A percentile compares a stretch with the other conserved stretches of the same genome.
These are phyloP conservation scores for Aspergillus sp. DNA, from an alignment of 2,329 filamentous ascomycete genomes.

Conservation along the genomic window DNA sequence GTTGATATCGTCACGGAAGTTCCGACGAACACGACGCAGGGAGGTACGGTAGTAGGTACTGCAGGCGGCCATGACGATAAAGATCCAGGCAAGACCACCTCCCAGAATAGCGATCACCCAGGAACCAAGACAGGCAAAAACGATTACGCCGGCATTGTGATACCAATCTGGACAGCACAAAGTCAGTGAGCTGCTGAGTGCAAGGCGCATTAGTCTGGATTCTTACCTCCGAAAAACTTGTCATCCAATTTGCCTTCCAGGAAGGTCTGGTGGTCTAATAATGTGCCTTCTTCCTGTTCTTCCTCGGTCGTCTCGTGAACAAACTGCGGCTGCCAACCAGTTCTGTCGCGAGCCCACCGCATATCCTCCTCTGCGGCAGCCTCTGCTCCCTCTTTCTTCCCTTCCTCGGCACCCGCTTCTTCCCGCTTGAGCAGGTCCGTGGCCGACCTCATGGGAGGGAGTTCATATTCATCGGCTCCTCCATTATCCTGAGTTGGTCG, in stretches of 20 bases:
- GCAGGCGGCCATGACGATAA: conserved; percentile 86
- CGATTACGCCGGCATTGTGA: conserved; percentile 88
- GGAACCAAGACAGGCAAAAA: conserved; percentile 83
- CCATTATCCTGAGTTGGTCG: conserved; percentile 54
- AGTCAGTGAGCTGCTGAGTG: background rate
- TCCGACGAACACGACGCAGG: conserved; percentile 82
- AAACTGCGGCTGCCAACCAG: conserved; percentile 86
- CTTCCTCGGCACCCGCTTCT: conserved; percentile 47
- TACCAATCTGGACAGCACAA: conserved; percentile 68
- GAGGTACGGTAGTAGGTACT: conserved; percentile 96
- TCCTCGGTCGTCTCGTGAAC: conserved; percentile 53
- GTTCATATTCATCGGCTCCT: conserved; percentile 62
- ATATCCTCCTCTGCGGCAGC: conserved; percentile 46
- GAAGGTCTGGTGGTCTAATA: conserved; percentile 83
- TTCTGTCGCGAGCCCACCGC: conserved; percentile 51
- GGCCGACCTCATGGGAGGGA: conserved; percentile 65
- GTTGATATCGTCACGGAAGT: conserved; percentile 89
- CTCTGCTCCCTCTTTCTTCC: conserved; percentile 44
- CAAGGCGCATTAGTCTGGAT: background rate
- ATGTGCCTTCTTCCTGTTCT: conserved; percentile 51
- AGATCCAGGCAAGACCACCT: conserved; percentile 86
- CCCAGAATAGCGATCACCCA: conserved; percentile 87
- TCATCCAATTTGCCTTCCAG: conserved; percentile 79
- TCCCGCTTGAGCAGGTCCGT: conserved; percentile 43
- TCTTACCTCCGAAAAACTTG: conserved; percentile 76